Percentiles rank a stretch among this genome's conserved stretches.
Evolutionary conservation across 768 basidiomycete genomes (phyloP).

Genomic region (Amanita phalloides): DNA sequence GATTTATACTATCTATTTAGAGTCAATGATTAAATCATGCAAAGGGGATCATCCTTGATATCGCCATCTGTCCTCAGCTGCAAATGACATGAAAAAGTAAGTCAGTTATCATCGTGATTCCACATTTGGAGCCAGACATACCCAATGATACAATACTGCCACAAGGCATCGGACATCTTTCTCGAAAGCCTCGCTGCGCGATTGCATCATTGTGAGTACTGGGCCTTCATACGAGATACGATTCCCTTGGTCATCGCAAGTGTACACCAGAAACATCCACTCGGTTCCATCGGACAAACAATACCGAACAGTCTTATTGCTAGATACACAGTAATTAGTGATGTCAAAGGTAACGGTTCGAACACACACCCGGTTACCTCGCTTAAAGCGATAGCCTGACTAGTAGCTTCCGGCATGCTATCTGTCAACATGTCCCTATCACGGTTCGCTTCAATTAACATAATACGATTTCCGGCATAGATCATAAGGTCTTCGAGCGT

Average conservation of each 20-base stretch:
- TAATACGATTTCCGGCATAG: not conserved
- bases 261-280: constrained; percentile 1
- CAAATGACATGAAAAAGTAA: not conserved
- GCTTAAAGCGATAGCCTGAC: constrained; percentile 3
- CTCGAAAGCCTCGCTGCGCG: not conserved
- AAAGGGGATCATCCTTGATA: constrained; percentile 2
- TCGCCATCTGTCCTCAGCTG: constrained; percentile 1
- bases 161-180: not conserved
- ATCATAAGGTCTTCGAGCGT: not conserved
- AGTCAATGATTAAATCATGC: not conserved
- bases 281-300: constrained; percentile 1
- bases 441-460: not conserved
- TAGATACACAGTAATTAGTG: constrained; percentile 2
- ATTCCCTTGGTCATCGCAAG: not conserved
- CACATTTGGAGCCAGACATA: not conserved
- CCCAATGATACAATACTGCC: not conserved
- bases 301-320: constrained; percentile 3
- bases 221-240: constrained; percentile 1
- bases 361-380: not conserved
- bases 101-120: not conserved
- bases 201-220: constrained; percentile 1
- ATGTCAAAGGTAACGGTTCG: not conserved
- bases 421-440: not conserved
- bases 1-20: no score
- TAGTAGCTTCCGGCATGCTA: not conserved